Evolutionary conservation across 768 basidiomycete genomes (phyloP).

Genomic region (Mycena capillaripes): DNA sequence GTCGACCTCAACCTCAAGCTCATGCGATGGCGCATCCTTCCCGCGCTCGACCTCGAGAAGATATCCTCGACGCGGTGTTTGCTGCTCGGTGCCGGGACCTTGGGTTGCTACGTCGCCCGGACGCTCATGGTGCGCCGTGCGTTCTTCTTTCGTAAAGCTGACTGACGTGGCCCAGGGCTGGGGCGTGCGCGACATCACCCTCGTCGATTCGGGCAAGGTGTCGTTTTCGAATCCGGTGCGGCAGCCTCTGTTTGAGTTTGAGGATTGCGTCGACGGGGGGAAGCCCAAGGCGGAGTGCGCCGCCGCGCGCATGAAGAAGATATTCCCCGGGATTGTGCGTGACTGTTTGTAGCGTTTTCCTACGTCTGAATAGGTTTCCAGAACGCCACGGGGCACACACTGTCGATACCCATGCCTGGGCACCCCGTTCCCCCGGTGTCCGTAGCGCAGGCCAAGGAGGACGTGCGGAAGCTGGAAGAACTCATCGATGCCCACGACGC

Average conservation of each 20-base stretch:
- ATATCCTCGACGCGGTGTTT: slow-evolving; percentile 85
- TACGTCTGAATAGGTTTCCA: slow-evolving; percentile 45
- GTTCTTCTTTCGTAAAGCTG: background rate
- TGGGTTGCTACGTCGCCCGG: slow-evolving; percentile 96
- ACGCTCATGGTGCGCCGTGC: slow-evolving; percentile 82
- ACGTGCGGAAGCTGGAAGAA: slow-evolving; percentile 79
- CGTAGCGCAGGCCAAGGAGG: slow-evolving; percentile 70
- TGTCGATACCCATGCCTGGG: slow-evolving; percentile 97
- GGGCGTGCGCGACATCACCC: slow-evolving; percentile 94
- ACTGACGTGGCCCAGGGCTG: slow-evolving; percentile 76
- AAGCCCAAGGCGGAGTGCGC: slow-evolving; percentile 95
- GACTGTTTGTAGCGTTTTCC: background rate
- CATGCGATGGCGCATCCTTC: slow-evolving; percentile 98
- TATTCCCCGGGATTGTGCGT: slow-evolving; percentile 94
- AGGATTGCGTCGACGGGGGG: slow-evolving; percentile 93
- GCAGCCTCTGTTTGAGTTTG: slow-evolving; percentile 96
- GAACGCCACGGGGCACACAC: slow-evolving; percentile 84
- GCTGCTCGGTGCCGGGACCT: slow-evolving; percentile 93
- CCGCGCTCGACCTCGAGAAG: slow-evolving; percentile 89
- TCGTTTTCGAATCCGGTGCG: slow-evolving; percentile 98
- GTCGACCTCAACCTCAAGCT: slow-evolving; percentile 98
- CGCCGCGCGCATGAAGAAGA: slow-evolving; percentile 85
- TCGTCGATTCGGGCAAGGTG: slow-evolving; percentile 92
- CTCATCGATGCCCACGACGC: slow-evolving; percentile 91
- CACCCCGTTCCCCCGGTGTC: slow-evolving; percentile 84